Base-by-base conservation (phyloP, 805 yeast genomes). In the Metschnikowia arizonensis region DNA sequence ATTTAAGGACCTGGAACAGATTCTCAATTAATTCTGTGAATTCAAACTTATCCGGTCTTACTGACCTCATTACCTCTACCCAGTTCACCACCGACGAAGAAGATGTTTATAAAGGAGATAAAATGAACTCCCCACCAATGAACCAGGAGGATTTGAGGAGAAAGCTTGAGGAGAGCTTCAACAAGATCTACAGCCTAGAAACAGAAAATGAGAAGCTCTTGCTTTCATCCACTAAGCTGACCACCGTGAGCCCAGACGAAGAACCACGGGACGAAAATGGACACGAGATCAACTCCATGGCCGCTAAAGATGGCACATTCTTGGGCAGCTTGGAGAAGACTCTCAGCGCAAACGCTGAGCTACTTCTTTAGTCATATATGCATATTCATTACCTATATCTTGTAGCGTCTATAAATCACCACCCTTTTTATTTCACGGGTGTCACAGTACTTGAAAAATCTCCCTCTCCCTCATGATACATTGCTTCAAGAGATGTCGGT, bases 401-500 rank as follows among this genome's bases (percentile, higher is more conserved):
- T 36, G 30, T 15, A 35, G 30, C 31, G 44, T 25, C 37, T 37
- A 37, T 37, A 37, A 28, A 28, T 19, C 24, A 18, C 25, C 31
- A 9, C 31, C 25, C 25, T 7, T n/a, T 31, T 28, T 29, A 34
- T 15, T 34, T 34, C 38, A 34, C 11, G 12, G 57, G 57, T 5
- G 71, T 64, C 21, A 50, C 60, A 28, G 54, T 59, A 19, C 64
- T 63, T 2, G 69, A 61, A 55, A 75, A 74, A 48, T 70, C 68
- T 10, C 78, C 81, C 55, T 77, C 82, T 10, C 73, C 78, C 52
- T 76, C 79, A 56, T 75, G 78, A 53, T 74, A 74, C 72, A 73
- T 62, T 12, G 73, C 78, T 51, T 72, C 77, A 39, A 55, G 49
- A 3, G 47, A 15, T 30, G 44, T 44, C 4, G 49, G 44, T 31